Evolutionary conservation across 2,329 filamentous ascomycete genomes (phyloP), one percentile per base, ranked within the genome.

Genomic region (Chaetomium strumarium): DNA sequence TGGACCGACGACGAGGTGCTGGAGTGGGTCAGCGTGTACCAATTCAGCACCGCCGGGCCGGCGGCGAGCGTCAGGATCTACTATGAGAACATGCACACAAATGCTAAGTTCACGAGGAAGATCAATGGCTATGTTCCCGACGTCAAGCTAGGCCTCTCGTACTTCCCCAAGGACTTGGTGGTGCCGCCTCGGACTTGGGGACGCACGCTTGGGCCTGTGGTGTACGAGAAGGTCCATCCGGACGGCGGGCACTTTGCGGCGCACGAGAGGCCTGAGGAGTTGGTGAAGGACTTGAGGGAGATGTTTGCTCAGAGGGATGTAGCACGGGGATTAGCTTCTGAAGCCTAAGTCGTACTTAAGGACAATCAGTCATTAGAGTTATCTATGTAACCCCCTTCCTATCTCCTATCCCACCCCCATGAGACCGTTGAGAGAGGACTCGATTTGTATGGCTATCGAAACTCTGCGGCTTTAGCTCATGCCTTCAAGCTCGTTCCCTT

Each of bases 1-100:
- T 45, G 43, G 43, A 45, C 31, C 30, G 43, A 45, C 31, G 43
- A 45, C 17, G 43, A 45, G 43, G 43, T 45, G 31, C 31, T 36
- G 5, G 31, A 29, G 4, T 45, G 31, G 43, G 43, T 36, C 17
- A 45, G 42, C 16, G n/a, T 31, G n/a, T 36, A 45, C 12, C 10
- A 12, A 11, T 45, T 45, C 42, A 31, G 24, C 5, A 16, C 24
- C 17, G 42, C 30, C 9, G 42, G 42, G 16, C 30, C 42, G 6
- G 42, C 42, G 10, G 42, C 42, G 14, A 45, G 42, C 43, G 43
- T 33, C 12, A n/a, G 31, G 3, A 45, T 45, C 16, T 45, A 45
- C 3, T 36, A 45, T 14, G 43, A 45, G 31, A 33, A 33, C 31
- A 33, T 33, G 31, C 31, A 33, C 31, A 33, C 31, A 12, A 33